Percentiles rank a stretch among this genome's conserved stretches.
Conservation (phyloP, 306 rosid genomes). For the Castanea crenata region DNA sequence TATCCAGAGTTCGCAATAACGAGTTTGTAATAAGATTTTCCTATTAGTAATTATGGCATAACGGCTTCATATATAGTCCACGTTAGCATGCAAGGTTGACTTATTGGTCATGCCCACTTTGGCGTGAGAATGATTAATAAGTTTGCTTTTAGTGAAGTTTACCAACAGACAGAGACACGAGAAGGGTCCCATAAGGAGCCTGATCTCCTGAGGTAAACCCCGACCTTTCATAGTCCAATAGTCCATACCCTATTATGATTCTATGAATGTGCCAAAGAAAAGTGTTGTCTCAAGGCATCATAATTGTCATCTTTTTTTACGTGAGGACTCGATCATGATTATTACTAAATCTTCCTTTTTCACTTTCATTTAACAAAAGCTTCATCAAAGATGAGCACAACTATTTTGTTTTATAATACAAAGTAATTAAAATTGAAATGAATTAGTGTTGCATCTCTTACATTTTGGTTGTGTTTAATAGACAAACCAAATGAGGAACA, state of each 20-base stretch:
- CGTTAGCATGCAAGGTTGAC: neutral
- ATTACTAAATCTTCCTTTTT: neutral
- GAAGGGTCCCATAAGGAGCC: neutral
- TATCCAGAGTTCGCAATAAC: too few species aligned
- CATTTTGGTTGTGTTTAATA: too few species aligned
- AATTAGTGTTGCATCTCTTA: too few species aligned
- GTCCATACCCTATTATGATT: neutral
- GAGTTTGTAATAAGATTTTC: too few species aligned
- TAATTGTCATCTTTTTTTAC: conserved; percentile 2
- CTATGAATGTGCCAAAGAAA: neutral
- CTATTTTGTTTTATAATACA: too few species aligned
- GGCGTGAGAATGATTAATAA: neutral
- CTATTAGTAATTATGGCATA: too few species aligned
- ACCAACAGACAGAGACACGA: neutral
- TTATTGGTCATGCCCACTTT: neutral
- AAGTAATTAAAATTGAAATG: too few species aligned
- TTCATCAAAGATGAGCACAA: neutral
- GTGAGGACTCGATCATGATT: neutral
- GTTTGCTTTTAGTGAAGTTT: neutral
- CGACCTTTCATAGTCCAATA: neutral
- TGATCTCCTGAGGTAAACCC: neutral
- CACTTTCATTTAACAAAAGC: neutral
- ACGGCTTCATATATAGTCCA: too few species aligned
- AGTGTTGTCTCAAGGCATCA: neutral
- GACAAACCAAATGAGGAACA: too few species aligned